Conservation (phyloP, 495 filamentous ascomycete genomes). For the Pseudomonodictys pantanalensis region DNA sequence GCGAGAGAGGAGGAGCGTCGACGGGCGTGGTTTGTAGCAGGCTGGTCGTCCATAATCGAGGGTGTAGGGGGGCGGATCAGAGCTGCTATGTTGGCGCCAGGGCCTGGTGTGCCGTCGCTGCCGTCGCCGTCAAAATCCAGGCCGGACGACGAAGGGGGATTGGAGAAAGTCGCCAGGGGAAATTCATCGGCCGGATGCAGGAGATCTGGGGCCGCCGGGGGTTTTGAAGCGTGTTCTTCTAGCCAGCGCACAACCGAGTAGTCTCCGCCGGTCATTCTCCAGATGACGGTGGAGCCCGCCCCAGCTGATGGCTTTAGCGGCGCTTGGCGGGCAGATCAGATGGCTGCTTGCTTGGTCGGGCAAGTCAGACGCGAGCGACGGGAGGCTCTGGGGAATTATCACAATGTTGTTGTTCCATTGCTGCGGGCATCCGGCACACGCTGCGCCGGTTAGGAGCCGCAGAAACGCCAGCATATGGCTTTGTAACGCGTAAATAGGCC, state of each 20-base stretch:
- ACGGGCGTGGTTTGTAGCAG: slow-evolving; percentile 17
- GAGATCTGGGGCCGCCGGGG: slow-evolving; percentile 14
- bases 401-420: no score
- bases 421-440: no score
- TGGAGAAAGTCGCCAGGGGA: slow-evolving; percentile 30
- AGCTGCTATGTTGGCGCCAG: slow-evolving; percentile 10
- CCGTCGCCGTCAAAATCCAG: slow-evolving; percentile 11
- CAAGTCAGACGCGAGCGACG: no score
- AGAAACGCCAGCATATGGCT: no score
- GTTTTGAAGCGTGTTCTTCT: slow-evolving; percentile 8
- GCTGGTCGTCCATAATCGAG: slow-evolving; percentile 29
- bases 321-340: background rate
- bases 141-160: slow-evolving; percentile 24
- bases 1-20: slow-evolving; percentile 30
- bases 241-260: slow-evolving; percentile 21
- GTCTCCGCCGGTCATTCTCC: slow-evolving; percentile 9
- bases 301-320: background rate
- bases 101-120: slow-evolving; percentile 5
- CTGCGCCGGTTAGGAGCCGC: no score
- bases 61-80: slow-evolving; percentile 25
- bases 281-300: background rate
- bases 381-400: no score
- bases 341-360: background rate
- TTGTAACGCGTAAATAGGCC: no score
- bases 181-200: slow-evolving; percentile 33